phyloP scores from a whole-genome alignment of 2,329 filamentous ascomycete genomes.

The Diaporthe destruens region DNA sequence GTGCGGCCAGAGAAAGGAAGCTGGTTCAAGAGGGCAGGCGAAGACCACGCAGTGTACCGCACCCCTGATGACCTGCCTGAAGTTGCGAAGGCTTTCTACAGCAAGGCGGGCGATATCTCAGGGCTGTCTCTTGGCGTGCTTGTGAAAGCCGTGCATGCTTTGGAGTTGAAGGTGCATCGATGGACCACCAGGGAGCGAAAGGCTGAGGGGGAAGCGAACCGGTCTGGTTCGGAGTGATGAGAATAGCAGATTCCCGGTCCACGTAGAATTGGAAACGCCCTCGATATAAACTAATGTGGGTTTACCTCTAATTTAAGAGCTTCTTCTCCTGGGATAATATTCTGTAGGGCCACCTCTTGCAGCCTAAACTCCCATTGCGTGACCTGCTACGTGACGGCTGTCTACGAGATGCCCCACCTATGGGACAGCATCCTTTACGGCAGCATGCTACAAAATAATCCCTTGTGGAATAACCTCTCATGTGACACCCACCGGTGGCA shows the following conservation, averaged over 20 bases:
- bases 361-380: too few species aligned
- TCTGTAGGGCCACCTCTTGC: too few species aligned
- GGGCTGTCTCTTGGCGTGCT: slow-evolving; percentile 53
- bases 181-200: slow-evolving; percentile 50
- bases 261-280: not conserved
- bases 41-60: slow-evolving; percentile 53
- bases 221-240: slow-evolving; percentile 26
- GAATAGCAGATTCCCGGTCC: not conserved
- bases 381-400: too few species aligned
- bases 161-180: slow-evolving; percentile 53
- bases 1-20: slow-evolving; percentile 41
- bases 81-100: slow-evolving; percentile 57
- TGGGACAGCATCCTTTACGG: too few species aligned
- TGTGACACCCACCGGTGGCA: not conserved
- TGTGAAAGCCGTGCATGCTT: slow-evolving; percentile 51
- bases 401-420: too few species aligned
- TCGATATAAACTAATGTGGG: too few species aligned
- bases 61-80: slow-evolving; percentile 57
- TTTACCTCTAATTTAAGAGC: too few species aligned
- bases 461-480: too few species aligned
- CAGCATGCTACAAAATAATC: too few species aligned
- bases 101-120: slow-evolving; percentile 55
- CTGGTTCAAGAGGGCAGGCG: slow-evolving; percentile 49
- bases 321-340: too few species aligned
- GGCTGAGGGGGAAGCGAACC: slow-evolving; percentile 23